Evolutionary conservation across 208 protist genomes (phyloP).

Genomic region (Leishmania martiniquensis): DNA sequence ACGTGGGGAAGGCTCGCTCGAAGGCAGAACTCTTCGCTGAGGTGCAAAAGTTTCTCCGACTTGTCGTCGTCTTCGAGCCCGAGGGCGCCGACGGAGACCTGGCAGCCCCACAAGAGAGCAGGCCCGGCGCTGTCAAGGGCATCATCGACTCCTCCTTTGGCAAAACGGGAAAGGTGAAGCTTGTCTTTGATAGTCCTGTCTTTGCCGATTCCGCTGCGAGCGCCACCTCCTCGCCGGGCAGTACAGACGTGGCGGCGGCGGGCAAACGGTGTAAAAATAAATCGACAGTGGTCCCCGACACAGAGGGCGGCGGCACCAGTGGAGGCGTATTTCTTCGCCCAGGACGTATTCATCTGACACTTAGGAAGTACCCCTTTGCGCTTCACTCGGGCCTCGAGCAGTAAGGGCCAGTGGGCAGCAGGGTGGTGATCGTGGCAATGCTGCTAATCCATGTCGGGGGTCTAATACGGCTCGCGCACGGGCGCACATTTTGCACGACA

Average conservation of each 20-base stretch:
- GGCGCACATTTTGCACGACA: too few relatives aligned
- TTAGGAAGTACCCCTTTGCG: slow-evolving; percentile 78
- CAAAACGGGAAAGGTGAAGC: slow-evolving; percentile 82
- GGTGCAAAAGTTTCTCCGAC: slow-evolving; percentile 74
- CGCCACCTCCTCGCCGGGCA: neutral
- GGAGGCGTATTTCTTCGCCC: slow-evolving; percentile 11
- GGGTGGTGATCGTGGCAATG: too few relatives aligned
- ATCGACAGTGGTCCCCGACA: slow-evolving; percentile 7
- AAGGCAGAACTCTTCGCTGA: slow-evolving; percentile 61
- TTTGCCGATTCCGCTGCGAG: slow-evolving; percentile 32
- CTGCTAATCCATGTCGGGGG: too few relatives aligned
- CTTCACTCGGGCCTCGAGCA: slow-evolving; percentile 58
- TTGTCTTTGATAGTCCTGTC: slow-evolving; percentile 54
- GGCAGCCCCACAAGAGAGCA: neutral
- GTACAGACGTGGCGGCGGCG: neutral
- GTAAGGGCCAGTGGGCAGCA: slow-evolving; percentile 12
- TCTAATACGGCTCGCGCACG: too few relatives aligned
- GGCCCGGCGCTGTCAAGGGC: slow-evolving; percentile 26
- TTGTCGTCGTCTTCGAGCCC: slow-evolving; percentile 50
- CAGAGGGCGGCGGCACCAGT: neutral
- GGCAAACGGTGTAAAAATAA: slow-evolving; percentile 21
- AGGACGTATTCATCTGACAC: slow-evolving; percentile 45
- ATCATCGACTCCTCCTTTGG: slow-evolving; percentile 79
- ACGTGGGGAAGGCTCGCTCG: slow-evolving; percentile 1
- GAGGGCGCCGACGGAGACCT: slow-evolving; percentile 7